Evolutionary conservation across 176 grass and related monocot genomes (phyloP), one percentile per base, ranked within the genome.

Genomic region (Avena insularis): DNA sequence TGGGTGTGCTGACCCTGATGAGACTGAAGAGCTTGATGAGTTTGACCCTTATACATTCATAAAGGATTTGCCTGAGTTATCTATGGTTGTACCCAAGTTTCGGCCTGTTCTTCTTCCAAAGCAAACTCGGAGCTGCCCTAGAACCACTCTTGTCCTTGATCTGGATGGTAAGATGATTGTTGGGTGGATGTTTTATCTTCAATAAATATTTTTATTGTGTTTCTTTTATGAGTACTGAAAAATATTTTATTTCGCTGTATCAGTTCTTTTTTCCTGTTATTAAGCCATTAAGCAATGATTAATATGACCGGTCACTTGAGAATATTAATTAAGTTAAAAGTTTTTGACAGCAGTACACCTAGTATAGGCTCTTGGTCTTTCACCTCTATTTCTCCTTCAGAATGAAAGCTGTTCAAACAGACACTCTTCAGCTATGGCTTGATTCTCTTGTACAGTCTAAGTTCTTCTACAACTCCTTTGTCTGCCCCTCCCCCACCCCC

Each of bases 51-150:
- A 95, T 68, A 81, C 80, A 21, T 93, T 95, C 79, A 95, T 95
- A 75, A 93, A 91, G 65, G 91, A 93, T 84, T 84, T 95, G 63
- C 97, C 97, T 72, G 97, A 96, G 85, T 91, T 98, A 71, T 92
- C 85, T 79, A 60, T 91, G 71, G 94, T 98, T 56, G 94, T 94
- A 67, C 97, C 97, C 75, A 96, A 88, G 45, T 98, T 98, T 85
- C 90, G 94, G 15, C 97, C 93, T 59, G 88, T 93, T 78, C 89
- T 98, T 48, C 87, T 98, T 81, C 97, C 97, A 59, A 98, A 94
- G 88, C 93, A 96, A 79, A 98, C 97, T 40, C 92, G 92, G 89
- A 98, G 97, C 82, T 98, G 97, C 77, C 97, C 97, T 79, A 83
- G 63, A 36, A 98, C 80, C 5, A 96, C 92, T 11, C 92, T 96